phyloP scores from a whole-genome alignment of 2,329 filamentous ascomycete genomes.

The Alternaria sp. region DNA sequence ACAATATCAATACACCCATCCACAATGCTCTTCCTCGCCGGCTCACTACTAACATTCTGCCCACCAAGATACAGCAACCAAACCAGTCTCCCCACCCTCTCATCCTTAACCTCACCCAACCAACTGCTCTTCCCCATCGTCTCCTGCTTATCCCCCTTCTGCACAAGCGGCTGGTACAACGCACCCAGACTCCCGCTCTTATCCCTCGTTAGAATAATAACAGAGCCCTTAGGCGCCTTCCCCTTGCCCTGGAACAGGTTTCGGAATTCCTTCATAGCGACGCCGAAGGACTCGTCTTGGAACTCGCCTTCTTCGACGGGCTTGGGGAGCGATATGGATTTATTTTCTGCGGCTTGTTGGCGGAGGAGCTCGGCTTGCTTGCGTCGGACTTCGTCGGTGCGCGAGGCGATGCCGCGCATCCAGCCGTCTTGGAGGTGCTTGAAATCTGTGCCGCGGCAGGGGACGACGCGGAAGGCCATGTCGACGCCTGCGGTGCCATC shows the following conservation, averaged over 20 bases:
- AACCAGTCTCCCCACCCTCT: constrained; percentile 78
- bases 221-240: constrained; percentile 78
- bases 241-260: constrained; percentile 77
- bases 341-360: constrained; percentile 54
- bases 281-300: constrained; percentile 77
- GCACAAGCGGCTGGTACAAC: constrained; percentile 36
- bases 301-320: constrained; percentile 55
- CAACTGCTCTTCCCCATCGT: constrained; percentile 56
- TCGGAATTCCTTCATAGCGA: constrained; percentile 79
- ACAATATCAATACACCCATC: constrained; percentile 89
- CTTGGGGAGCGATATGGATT: constrained; percentile 36
- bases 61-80: constrained; percentile 93
- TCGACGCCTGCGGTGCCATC: constrained; percentile 65
- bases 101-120: constrained; percentile 77
- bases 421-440: constrained; percentile 90
- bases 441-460: constrained; percentile 94
- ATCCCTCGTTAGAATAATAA: constrained; percentile 76
- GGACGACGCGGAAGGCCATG: constrained; percentile 81
- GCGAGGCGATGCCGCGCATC: constrained; percentile 80
- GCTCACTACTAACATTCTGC: constrained; percentile 83
- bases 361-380: constrained; percentile 41
- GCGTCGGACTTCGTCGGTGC: constrained; percentile 62
- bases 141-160: constrained; percentile 45
- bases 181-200: constrained; percentile 63
- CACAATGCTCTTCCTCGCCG: constrained; percentile 79